Evolutionary conservation across 805 yeast species (phyloP), one percentile per base, ranked within the genome.

Genomic region (Yarrowia bubula): DNA sequence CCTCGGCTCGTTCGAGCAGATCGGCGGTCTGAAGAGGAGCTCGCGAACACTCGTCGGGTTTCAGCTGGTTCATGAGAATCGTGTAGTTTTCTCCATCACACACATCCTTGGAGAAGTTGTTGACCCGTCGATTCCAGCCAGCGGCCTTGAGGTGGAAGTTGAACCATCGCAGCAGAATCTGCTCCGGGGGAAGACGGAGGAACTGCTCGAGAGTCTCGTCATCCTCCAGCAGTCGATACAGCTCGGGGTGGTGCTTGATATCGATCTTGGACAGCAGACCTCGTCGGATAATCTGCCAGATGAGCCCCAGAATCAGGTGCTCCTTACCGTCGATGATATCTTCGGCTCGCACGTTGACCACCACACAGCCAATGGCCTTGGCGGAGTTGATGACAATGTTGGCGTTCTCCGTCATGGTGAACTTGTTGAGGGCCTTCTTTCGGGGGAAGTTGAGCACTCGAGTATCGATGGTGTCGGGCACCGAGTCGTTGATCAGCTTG

Each of bases 331-430:
- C 98, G 70, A 92, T 89, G 68, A 95, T 91, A 76, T 93, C 98
- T 75, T 95, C 98, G 11, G 98, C 89, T 71, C 93, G 98, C 60
- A 95, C 98, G 74, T 95, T 95, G 61, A 95, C 98, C 58, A 95
- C 98, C 66, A 95, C 89, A 82, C 98, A 93, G 18, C 99, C 99
- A 78, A 95, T 95, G 63, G 98, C 99, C 79, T 95, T 95, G 35
- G 99, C 99, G 2, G 99, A 95, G 77, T 95, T 95, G 78, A 95
- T 90, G 42, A 95, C 98, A 70, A 95, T 92, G 78, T 95, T 95
- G 64, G 98, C 97, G 77, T 95, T 95, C 79, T 95, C 99, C 69
- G 89, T 84, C 86, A 96, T 93, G 69, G 92, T 95, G 82, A 95
- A 95, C 74, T 91, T 90, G 81, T 95, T 95, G 75, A 95, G 83